Conservation (phyloP, 2,329 filamentous ascomycete genomes). For the Sodiomyces alkalinus region DNA sequence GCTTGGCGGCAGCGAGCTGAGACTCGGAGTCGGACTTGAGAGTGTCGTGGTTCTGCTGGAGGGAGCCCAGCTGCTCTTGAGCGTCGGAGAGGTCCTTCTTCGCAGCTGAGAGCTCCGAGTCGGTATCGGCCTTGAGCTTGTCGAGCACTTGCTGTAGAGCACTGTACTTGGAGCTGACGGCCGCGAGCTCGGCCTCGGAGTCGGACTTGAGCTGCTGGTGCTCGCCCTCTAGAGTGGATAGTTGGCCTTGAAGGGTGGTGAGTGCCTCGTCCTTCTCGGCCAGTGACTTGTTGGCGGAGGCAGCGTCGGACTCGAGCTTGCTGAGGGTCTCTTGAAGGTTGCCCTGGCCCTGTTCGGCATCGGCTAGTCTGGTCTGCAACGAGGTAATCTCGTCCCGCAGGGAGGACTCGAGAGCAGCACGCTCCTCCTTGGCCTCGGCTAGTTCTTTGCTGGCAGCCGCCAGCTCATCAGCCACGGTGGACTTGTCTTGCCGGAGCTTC, state of each 20-base stretch:
- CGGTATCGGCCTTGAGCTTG: slow-evolving; percentile 15
- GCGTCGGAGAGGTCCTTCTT: slow-evolving; percentile 10
- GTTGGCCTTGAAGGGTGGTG: too few species aligned
- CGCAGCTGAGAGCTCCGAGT: slow-evolving; percentile 15
- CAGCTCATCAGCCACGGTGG: slow-evolving; percentile 17
- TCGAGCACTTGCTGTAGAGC: slow-evolving; percentile 11
- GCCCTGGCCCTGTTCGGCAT: slow-evolving; percentile 16
- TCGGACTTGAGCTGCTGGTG: slow-evolving; percentile 13
- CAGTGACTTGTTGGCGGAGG: slow-evolving; percentile 12
- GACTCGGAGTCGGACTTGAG: slow-evolving; percentile 17
- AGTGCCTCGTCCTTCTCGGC: slow-evolving; percentile 14
- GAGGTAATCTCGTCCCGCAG: slow-evolving; percentile 15
- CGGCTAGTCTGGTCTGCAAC: slow-evolving; percentile 19
- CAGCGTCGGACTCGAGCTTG: slow-evolving; percentile 17
- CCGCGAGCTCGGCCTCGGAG: slow-evolving; percentile 11
- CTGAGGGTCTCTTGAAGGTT: slow-evolving; percentile 14
- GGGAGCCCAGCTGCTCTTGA: slow-evolving; percentile 12
- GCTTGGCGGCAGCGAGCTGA: slow-evolving; percentile 15
- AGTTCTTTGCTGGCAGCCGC: slow-evolving; percentile 17
- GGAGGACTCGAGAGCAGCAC: slow-evolving; percentile 15
- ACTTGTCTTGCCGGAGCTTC: slow-evolving; percentile 13
- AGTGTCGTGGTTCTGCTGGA: slow-evolving; percentile 13
- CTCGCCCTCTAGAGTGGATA: slow-evolving; percentile 14
- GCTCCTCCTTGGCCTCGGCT: slow-evolving; percentile 18
- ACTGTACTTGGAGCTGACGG: slow-evolving; percentile 7